Evolutionary conservation across 2,329 filamentous ascomycete species (phyloP), one percentile per base, ranked within the genome.

Genomic region (Rhinocladiella similis): DNA sequence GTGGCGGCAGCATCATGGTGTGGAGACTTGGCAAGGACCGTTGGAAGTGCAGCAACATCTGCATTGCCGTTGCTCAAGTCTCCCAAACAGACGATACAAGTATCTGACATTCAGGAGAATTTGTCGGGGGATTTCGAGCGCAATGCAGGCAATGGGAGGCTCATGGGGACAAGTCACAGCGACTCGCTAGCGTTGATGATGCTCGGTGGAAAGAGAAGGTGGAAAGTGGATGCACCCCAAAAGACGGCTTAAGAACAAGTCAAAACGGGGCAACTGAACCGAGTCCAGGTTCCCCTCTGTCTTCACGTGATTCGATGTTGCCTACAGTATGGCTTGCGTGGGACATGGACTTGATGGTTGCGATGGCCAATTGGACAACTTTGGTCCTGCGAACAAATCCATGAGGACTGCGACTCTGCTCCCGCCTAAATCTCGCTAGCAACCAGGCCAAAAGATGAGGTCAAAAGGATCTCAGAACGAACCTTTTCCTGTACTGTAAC

Each of bases 31-130:
- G 73, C 70, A 68, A 67, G 63, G 72, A 69, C 69, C 68, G 68
- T 70, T 68, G 71, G 67, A 61, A 75, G 67, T 69, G 67, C 73
- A 70, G 71, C 70, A 69, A 74, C 74, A 69, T 78, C 77, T 74
- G 76, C 77, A 74, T 76, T 75, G 72, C 76, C 77, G 76, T 77
- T 79, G 73, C 79, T 81, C 75, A 88, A 82, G 77, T 87, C 84
- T 77, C 84, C 84, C 76, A 88, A 78, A 77, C 85, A 88, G 72
- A 88, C 85, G 75, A 88, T 88, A 75, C 85, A 88, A 67, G 83
- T 84, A 72, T 86, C 84, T 74, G 83, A 82, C 84, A 75, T 75
- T 68, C 54, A 60, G 58, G 29, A 59, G 47, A 49, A 66, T 65
- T 65, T 63, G 64, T 67, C 63, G 65, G 64, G 63, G 56, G 60